Evolutionary conservation across 2,329 filamentous ascomycete species (phyloP), one percentile per base, ranked within the genome.

Genomic region (Dothiorella sarmentorum): DNA sequence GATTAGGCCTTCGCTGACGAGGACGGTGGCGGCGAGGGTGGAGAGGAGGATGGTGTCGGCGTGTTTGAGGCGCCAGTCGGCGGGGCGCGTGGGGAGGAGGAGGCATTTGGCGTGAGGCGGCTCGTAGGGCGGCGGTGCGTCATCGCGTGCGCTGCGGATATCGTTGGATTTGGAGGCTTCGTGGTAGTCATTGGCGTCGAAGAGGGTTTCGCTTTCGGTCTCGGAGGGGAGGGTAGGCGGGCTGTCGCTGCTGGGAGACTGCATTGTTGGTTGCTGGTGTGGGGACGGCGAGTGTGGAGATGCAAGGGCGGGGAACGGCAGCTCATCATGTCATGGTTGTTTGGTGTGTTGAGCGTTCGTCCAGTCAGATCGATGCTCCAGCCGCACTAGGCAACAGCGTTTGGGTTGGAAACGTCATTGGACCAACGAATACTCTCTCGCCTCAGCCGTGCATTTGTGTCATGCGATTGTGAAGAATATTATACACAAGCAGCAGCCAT

Each of bases 11-110:
- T 52, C 49, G 22, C 35, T 26, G 18, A 52, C 33, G 3, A 52
- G 49, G 4, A 40, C 35, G 33, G 49, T 52, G 15, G 49, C 49
- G 3, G 49, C 49, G 49, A 52, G 49, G 22, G 49, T 38, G 15
- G 49, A 52, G 31, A 52, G 47, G 10, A 17, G 33, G 33, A 24
- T 10, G 10, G 3, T 7, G 26, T 17, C 7, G n/a, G 11, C 9
- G 47, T 15, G 20, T 20, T 52, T 52, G 20, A 26, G n/a, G 47
- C 47, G 47, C 47, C 47, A 52, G 15, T 24, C 29, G 2, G 47
- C 47, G 7, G 33, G 5, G 33, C 33, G 47, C 11, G 2, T 7
- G 20, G 47, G 47, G n/a, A 38, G 33, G 9, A 38, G 2, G 47
- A 9, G 22, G 47, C 47, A 52, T 4, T n/a, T 22, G 15, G 47